Percentiles rank a stretch among this genome's conserved stretches.
Evolutionary conservation across 75 land plant species (phyloP).

Genomic region (Picea sitchensis): DNA sequence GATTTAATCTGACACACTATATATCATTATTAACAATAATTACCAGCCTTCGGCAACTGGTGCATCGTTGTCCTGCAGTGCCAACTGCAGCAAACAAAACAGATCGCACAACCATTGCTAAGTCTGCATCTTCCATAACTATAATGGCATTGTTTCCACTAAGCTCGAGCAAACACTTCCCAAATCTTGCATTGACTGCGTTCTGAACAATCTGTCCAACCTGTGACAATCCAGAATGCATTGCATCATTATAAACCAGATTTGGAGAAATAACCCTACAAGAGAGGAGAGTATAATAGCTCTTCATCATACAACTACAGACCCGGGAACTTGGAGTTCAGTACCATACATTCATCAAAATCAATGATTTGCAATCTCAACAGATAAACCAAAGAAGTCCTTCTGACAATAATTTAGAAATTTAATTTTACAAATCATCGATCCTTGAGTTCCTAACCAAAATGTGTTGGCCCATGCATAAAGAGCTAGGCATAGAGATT

Average conservation of each 20-base stretch:
- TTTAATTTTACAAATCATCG: neutral
- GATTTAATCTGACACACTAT: neutral
- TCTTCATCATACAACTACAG: neutral
- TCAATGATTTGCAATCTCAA: neutral
- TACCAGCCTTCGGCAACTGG: constrained; percentile 95
- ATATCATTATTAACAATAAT: neutral
- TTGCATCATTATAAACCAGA: neutral
- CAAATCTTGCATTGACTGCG: constrained; percentile 76
- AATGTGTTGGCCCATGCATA: neutral
- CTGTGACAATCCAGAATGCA: constrained; percentile 25
- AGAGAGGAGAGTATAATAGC: neutral
- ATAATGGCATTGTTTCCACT: constrained; percentile 96
- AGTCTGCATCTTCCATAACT: constrained; percentile 96
- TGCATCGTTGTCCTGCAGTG: constrained; percentile 97
- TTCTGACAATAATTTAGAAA: neutral
- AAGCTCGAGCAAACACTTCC: constrained; percentile 87
- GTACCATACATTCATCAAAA: neutral
- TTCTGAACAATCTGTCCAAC: constrained; percentile 88
- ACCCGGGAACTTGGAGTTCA: neutral
- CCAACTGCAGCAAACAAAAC: constrained; percentile 96
- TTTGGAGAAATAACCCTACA: neutral
- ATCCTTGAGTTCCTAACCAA: neutral
- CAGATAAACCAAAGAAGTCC: neutral
- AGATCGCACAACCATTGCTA: constrained; percentile 80
- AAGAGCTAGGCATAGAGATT: neutral